Evolutionary conservation across 192 early-diverging fungal genomes (phyloP).

Genomic region (Umbelopsis ramanniana): DNA sequence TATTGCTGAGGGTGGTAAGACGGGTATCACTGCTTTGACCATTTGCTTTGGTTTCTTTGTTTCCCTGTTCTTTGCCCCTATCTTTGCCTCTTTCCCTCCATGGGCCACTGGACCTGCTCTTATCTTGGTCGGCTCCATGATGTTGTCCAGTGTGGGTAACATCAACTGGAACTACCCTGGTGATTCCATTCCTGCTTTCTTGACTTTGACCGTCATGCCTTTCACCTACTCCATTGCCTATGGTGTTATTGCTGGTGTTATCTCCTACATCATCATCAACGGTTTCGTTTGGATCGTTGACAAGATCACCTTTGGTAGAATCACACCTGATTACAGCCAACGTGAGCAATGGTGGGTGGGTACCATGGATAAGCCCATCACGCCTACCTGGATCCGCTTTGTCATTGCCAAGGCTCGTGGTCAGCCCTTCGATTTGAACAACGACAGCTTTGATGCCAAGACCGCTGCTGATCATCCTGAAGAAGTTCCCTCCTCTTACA

Average conservation of each 20-base stretch:
- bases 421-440: slow-evolving; percentile 22
- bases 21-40: slow-evolving; percentile 75
- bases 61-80: slow-evolving; percentile 80
- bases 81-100: slow-evolving; percentile 83
- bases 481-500: background rate
- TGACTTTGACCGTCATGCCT: slow-evolving; percentile 78
- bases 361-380: slow-evolving; percentile 29
- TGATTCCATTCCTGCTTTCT: slow-evolving; percentile 78
- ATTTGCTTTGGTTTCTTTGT: slow-evolving; percentile 76
- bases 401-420: slow-evolving; percentile 33
- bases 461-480: background rate
- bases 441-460: slow-evolving; percentile 3
- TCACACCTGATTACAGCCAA: slow-evolving; percentile 43
- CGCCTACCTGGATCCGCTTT: slow-evolving; percentile 36
- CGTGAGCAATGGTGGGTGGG: slow-evolving; percentile 42
- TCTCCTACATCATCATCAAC: slow-evolving; percentile 75
- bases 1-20: slow-evolving; percentile 79
- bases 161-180: slow-evolving; percentile 84
- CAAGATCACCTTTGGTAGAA: slow-evolving; percentile 59
- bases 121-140: slow-evolving; percentile 80
- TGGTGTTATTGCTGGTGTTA: slow-evolving; percentile 76
- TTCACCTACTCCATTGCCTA: slow-evolving; percentile 83
- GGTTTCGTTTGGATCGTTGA: slow-evolving; percentile 57
- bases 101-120: slow-evolving; percentile 87
- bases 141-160: slow-evolving; percentile 67